Evolutionary conservation across 768 basidiomycete species (phyloP), one percentile per base, ranked within the genome.

Genomic region (Sarcodon aspratus): DNA sequence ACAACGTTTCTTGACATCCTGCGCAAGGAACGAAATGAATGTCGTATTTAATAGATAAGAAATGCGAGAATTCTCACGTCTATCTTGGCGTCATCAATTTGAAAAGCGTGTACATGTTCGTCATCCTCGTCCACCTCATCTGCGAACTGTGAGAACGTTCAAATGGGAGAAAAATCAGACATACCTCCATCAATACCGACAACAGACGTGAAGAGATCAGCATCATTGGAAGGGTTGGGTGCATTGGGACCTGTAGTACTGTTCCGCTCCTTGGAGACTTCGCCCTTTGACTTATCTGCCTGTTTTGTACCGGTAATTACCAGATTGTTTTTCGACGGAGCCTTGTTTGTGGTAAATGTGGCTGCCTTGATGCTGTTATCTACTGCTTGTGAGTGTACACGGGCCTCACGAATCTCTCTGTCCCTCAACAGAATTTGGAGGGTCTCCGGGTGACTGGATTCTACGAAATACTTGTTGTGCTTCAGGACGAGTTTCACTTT

Each of bases 401-500:
- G 79, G 21, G 91, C 88, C 52, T 87, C 85, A 33, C 86, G 78
- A 48, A 95, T 96, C 15, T 85, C 67, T 50, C 73, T 73, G 66
- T 99, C 96, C 60, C 91, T 87, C 38, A 99, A 73, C 33, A 98
- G 69, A 15, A 80, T 69, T 58, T 96, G 87, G 27, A 98, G 73
- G 9, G 91, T 92, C 48, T 97, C 94, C 2, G 94, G 93, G 58
- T 96, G 90, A 55, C 81, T 86, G 31, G 92, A 95, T 64, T 99
- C 96, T 58, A 99, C 90, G 57, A 79, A 97, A 65, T 98, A 98
- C 58, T 85, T 89, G 74, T 98, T 98, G 63, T 97, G 87, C 63
- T 99, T 98, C 55, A 99, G 70, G 7, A 99, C 96, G 44, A 99
- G 80, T 61, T 98, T 95, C 63, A 98, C 90, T 70, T 99, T 99